phyloP scores from a whole-genome alignment of 148 eudicot genomes.

The Persicaria tinctoria region DNA sequence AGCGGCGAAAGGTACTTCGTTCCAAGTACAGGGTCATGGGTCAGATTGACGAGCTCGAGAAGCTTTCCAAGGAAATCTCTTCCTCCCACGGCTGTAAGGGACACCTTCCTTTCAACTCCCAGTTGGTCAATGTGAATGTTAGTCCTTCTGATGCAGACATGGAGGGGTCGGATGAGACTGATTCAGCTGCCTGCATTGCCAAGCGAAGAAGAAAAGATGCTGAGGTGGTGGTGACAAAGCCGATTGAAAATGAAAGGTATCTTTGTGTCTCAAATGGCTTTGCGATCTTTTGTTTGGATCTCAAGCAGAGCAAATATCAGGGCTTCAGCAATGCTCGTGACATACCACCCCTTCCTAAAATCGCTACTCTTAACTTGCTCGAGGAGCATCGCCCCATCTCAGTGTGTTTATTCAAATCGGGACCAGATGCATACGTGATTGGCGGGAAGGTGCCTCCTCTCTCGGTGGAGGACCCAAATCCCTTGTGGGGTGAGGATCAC shows the following conservation, averaged over 20 bases:
- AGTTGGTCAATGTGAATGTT: not conserved
- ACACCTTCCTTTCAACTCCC: not conserved
- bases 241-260: not conserved
- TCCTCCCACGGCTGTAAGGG: not conserved
- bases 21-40: not conserved
- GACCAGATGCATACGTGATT: not conserved
- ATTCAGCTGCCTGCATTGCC: not conserved
- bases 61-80: not conserved
- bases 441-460: not conserved
- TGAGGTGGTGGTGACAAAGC: not conserved
- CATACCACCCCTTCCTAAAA: not conserved
- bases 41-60: not conserved
- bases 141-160: not conserved
- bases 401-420: not conserved
- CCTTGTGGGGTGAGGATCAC: no score
- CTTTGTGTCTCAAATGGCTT: not conserved
- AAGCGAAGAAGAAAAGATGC: not conserved
- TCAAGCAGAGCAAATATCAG: not conserved
- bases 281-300: not conserved
- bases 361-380: not conserved
- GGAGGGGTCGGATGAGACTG: not conserved
- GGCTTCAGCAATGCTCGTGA: not conserved
- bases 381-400: not conserved
- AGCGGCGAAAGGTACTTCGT: not conserved
- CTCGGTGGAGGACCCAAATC: no score